Evolutionary conservation across 73 alveolate genomes (phyloP).

Genomic region (Tetrahymena elliotti): DNA sequence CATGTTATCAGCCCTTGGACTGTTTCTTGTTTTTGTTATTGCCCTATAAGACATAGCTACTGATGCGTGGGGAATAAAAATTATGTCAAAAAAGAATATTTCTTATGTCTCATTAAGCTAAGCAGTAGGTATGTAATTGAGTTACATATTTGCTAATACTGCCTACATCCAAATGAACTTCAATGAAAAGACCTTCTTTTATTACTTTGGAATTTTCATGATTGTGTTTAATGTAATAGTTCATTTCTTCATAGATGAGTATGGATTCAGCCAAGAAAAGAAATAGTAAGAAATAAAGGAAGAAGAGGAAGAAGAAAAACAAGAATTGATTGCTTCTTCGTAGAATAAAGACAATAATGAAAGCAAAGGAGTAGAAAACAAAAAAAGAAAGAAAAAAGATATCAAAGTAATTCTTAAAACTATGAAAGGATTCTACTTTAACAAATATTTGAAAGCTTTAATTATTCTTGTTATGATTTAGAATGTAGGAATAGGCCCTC

Average conservation of each 20-base stretch:
- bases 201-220: background rate
- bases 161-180: background rate
- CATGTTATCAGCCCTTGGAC: conserved; percentile 1
- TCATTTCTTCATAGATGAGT: background rate
- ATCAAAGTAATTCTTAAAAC: background rate
- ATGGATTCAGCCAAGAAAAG: background rate
- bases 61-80: conserved; percentile 21
- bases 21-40: background rate
- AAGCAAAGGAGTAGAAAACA: background rate
- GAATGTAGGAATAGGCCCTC: background rate
- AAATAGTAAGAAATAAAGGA: background rate
- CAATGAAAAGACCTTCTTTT: background rate
- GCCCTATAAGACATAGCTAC: conserved; percentile 26
- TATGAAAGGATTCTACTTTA: background rate
- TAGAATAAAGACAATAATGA: background rate
- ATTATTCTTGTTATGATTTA: background rate
- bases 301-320: background rate
- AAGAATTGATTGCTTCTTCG: background rate
- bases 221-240: background rate
- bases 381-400: background rate
- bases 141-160: background rate
- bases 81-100: background rate
- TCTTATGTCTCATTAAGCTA: background rate
- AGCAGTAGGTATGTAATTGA: background rate
- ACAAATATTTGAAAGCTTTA: background rate